Evolutionary conservation across 768 basidiomycete genomes (phyloP).

Genomic region (Podaxis sp.): DNA sequence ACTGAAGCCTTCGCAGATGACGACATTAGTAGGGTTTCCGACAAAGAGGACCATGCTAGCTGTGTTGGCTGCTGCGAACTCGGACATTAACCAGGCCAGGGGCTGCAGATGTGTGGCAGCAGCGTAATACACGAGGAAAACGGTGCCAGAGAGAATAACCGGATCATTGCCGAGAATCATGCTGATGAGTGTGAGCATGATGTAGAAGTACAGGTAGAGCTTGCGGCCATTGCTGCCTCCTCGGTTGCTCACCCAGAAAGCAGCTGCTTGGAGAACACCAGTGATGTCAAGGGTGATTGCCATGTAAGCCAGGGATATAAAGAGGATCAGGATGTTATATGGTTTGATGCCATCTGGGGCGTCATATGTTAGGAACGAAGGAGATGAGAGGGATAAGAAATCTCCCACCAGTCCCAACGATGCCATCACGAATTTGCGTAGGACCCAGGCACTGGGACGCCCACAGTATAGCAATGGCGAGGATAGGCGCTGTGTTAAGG

Average conservation of each 20-base stretch:
- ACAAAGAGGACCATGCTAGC: conserved; percentile 74
- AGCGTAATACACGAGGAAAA: conserved; percentile 88
- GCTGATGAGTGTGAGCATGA: conserved; percentile 75
- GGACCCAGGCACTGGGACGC: conserved; percentile 50
- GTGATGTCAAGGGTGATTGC: conserved; percentile 88
- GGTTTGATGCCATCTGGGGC: conserved; percentile 67
- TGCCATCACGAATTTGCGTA: conserved; percentile 61
- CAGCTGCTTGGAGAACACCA: conserved; percentile 80
- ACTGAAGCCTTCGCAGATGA: conserved; percentile 82
- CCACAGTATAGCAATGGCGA: conserved; percentile 49
- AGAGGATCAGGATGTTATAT: conserved; percentile 90
- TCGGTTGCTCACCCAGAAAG: conserved; percentile 83
- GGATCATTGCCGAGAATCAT: conserved; percentile 91
- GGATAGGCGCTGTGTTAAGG: conserved; percentile 50
- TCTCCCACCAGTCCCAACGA: conserved; percentile 43
- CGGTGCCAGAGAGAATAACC: conserved; percentile 86
- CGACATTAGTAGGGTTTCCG: conserved; percentile 92
- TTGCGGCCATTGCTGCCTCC: conserved; percentile 69
- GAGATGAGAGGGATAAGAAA: background rate
- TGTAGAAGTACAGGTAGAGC: conserved; percentile 78
- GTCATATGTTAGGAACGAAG: background rate
- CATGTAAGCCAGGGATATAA: conserved; percentile 90
- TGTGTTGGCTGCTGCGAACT: conserved; percentile 78
- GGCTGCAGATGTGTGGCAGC: conserved; percentile 54
- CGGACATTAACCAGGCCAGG: conserved; percentile 66